Base-by-base conservation (phyloP, 768 basidiomycete species). In the Pisolithus marmoratus region DNA sequence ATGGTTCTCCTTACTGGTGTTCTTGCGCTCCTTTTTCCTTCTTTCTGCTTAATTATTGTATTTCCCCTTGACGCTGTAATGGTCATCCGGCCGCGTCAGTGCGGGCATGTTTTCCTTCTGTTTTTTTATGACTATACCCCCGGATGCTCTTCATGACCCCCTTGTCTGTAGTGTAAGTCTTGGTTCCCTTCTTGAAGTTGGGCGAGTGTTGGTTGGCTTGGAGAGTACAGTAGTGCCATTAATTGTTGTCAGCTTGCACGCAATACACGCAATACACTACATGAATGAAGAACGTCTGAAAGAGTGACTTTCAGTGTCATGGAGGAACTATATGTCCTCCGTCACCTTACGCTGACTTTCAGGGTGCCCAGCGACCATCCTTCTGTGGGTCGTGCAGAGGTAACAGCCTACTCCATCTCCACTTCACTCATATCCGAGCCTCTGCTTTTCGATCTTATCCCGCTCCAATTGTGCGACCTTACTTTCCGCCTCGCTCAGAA, bases 401-500 rank as follows among this genome's bases (percentile, higher is more conserved):
- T 34, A 15, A 5, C 14, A 34, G 34, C 15, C 34, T 5, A 15
- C 12, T 34, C 12, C 34, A 15, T 34, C 34, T 15, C 12, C 12
- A 15, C 27, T 54, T 62, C 44, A 76, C 50, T 77, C 81, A 26
- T 84, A 75, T 5, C 89, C 89, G 24, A 89, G 68, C 24, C 80
- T 79, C 53, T 67, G 71, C 48, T 79, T 74, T 62, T 87, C 85
- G 12, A 73, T 75, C 54, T 73, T 75, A 40, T 84, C 81, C 51
- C 77, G 77, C 61, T 90, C 87, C 49, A 88, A 60, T 36, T 68
- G 73, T 24, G 68, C 68, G 6, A 83, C 66, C 48, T 78, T 79
- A 50, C 78, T 77, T 62, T 91, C 89, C 4, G 82, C 77, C 42
- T 80, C 81, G n/a, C 76, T 74, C 9, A 91, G 66, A 1, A 83